Conservation (phyloP, 495 filamentous ascomycete species). For the Oleoguttula mirabilis region DNA sequence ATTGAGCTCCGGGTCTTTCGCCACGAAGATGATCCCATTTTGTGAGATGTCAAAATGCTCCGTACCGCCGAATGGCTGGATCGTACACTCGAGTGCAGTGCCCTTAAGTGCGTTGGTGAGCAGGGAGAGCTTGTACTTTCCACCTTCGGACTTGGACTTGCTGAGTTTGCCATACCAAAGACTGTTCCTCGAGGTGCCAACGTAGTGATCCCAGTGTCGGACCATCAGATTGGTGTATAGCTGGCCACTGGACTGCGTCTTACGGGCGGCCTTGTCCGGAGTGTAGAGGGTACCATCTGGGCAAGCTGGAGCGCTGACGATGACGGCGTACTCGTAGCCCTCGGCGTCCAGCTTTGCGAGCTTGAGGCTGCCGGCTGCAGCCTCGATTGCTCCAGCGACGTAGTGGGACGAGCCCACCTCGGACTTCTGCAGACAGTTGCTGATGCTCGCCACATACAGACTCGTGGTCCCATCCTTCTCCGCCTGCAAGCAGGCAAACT, state of each 20-base stretch:
- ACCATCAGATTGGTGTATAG: conserved; percentile 48
- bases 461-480: conserved; percentile 56
- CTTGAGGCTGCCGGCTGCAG: conserved; percentile 63
- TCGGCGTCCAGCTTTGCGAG: conserved; percentile 43
- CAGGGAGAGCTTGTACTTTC: conserved; percentile 32
- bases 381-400: conserved; percentile 52
- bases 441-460: conserved; percentile 44
- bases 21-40: conserved; percentile 60
- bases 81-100: conserved; percentile 47
- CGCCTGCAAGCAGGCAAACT: conserved; percentile 50
- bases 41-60: conserved; percentile 48
- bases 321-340: conserved; percentile 54
- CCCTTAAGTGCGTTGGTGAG: conserved; percentile 49
- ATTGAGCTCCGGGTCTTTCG: conserved; percentile 68
- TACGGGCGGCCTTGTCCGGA: conserved; percentile 38
- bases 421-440: background rate
- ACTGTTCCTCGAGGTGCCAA: conserved; percentile 41
- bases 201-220: conserved; percentile 47
- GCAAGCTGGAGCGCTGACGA: conserved; percentile 48
- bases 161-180: conserved; percentile 38
- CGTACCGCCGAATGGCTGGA: conserved; percentile 48
- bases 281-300: conserved; percentile 47
- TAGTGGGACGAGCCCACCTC: conserved; percentile 25
- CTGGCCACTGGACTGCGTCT: conserved; percentile 39
- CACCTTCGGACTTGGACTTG: conserved; percentile 4